phyloP scores from a whole-genome alignment of 768 basidiomycete species.

The Fomitopsis serialis region DNA sequence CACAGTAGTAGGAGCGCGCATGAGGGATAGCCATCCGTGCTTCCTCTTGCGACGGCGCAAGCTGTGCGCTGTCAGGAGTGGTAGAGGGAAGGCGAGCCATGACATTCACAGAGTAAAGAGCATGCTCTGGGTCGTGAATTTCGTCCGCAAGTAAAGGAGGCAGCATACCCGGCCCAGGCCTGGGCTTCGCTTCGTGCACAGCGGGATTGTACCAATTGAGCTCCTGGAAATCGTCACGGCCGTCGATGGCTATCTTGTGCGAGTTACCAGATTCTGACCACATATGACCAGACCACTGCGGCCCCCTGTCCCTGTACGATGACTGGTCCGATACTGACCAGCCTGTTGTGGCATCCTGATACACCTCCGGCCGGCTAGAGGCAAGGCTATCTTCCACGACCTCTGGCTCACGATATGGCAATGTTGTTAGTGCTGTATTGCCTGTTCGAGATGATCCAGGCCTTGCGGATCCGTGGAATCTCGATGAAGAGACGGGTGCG shows the following conservation, averaged over 20 bases:
- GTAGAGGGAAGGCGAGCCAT: slow-evolving; percentile 24
- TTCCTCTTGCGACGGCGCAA: slow-evolving; percentile 54
- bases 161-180: slow-evolving; percentile 69
- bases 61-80: slow-evolving; percentile 22
- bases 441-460: slow-evolving; percentile 33
- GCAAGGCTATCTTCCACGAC: slow-evolving; percentile 20
- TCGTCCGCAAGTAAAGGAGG: slow-evolving; percentile 62
- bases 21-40: slow-evolving; percentile 70
- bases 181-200: slow-evolving; percentile 35
- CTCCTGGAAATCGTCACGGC: slow-evolving; percentile 57
- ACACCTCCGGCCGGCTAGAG: not conserved
- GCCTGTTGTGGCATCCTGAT: not conserved
- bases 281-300: not conserved
- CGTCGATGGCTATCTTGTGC: slow-evolving; percentile 47
- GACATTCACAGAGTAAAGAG: slow-evolving; percentile 56
- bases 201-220: slow-evolving; percentile 62
- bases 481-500: not conserved
- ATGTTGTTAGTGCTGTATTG: slow-evolving; percentile 22
- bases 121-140: slow-evolving; percentile 69
- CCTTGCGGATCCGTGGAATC: not conserved
- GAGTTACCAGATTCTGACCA: not conserved
- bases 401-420: slow-evolving; percentile 25
- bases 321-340: not conserved
- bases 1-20: slow-evolving; percentile 79
- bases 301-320: not conserved